phyloP scores from a whole-genome alignment of 75 land plant genomes.

The Picea sitchensis region DNA sequence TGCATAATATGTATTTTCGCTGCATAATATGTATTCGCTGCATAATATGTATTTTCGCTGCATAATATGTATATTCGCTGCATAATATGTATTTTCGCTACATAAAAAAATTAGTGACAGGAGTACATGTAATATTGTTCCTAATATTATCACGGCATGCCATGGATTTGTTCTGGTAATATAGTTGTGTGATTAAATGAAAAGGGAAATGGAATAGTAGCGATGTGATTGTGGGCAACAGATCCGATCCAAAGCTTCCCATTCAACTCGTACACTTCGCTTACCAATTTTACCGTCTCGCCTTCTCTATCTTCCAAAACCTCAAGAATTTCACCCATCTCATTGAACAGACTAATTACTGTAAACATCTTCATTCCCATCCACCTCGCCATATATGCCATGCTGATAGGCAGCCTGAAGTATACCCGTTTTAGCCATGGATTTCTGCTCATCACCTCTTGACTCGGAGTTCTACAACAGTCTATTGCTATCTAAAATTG shows the following conservation, averaged over 20 bases:
- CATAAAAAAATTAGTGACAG: no score
- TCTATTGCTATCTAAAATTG: slow-evolving; percentile 75
- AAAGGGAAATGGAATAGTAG: slow-evolving; percentile 47
- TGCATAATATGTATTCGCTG: no score
- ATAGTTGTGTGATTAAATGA: neutral
- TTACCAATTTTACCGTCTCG: slow-evolving; percentile 53
- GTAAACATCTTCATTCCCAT: slow-evolving; percentile 65
- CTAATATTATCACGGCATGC: neutral
- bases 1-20: no score
- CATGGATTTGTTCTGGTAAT: no score
- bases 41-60: no score
- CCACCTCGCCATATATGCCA: slow-evolving; percentile 24
- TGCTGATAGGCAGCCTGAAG: slow-evolving; percentile 47
- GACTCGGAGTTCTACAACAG: slow-evolving; percentile 49
- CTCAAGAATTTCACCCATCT: slow-evolving; percentile 47
- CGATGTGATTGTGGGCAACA: slow-evolving; percentile 73
- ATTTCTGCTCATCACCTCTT: slow-evolving; percentile 37
- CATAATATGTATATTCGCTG: no score
- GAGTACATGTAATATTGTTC: no score
- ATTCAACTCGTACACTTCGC: slow-evolving; percentile 60
- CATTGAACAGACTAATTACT: slow-evolving; percentile 48
- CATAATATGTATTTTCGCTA: no score
- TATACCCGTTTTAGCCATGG: slow-evolving; percentile 54
- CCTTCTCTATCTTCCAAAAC: slow-evolving; percentile 63
- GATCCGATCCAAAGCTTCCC: slow-evolving; percentile 76